These are phyloP conservation scores for Epichloe baconii DNA, from an alignment of 2,329 filamentous ascomycete genomes.

Conservation along the genomic window DNA sequence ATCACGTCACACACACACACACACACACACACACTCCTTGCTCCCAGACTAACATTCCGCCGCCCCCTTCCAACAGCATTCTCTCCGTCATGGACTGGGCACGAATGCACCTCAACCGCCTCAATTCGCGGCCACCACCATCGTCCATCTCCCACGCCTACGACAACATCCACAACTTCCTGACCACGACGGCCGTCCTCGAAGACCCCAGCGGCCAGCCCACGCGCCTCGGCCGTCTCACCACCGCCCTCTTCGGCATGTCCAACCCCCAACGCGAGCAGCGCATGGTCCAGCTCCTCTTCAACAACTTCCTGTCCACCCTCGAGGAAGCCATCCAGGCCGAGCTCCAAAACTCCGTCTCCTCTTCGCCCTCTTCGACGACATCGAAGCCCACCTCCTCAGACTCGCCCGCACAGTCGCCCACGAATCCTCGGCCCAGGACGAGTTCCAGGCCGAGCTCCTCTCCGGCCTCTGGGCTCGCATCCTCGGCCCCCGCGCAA, in stretches of 20 bases:
- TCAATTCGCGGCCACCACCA: conserved; percentile 48
- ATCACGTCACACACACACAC: no score
- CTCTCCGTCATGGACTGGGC: conserved; percentile 96
- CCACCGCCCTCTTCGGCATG: conserved; percentile 64
- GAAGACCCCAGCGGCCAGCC: conserved; percentile 42
- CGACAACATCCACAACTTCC: conserved; percentile 69
- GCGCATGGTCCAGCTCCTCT: conserved; percentile 70
- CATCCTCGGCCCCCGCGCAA: conserved; percentile 64
- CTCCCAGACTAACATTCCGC: not conserved
- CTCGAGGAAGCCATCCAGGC: conserved; percentile 81
- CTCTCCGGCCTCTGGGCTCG: conserved; percentile 77
- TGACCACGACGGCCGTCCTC: conserved; percentile 51
- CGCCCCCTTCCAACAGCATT: conserved; percentile 39
- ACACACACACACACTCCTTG: no score
- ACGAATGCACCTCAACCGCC: conserved; percentile 63
- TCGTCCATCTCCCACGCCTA: conserved; percentile 52
- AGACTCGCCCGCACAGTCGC: conserved; percentile 77
- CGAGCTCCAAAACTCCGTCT: conserved; percentile 68
- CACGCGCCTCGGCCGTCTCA: conserved; percentile 54
- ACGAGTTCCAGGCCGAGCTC: conserved; percentile 67
- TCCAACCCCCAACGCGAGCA: conserved; percentile 72
- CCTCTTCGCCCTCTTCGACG: conserved; percentile 85
- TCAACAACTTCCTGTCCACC: conserved; percentile 68
- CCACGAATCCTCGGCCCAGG: conserved; percentile 70
- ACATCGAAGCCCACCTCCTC: conserved; percentile 79